Conservation (phyloP, 768 basidiomycete genomes). For the Tubosaeta brunneosetosa region DNA sequence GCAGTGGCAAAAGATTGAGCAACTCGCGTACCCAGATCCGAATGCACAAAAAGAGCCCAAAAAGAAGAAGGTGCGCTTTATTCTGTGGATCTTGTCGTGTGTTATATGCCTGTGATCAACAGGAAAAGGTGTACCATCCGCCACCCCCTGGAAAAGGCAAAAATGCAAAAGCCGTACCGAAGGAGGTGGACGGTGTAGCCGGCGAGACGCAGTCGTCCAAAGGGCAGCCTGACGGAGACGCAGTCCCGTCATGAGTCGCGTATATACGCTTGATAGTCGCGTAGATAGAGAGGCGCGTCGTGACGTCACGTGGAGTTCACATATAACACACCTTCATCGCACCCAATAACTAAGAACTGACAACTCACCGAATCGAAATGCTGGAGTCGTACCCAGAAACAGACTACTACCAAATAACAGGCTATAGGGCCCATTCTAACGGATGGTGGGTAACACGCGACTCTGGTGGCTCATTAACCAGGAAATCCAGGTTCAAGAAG, state of each 20-base stretch:
- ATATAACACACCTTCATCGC: background rate
- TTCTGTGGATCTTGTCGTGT: background rate
- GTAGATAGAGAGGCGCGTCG: background rate
- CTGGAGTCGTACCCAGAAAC: constrained; percentile 1
- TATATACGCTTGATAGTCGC: background rate
- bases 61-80: constrained; percentile 48
- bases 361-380: constrained; percentile 4
- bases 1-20: constrained; percentile 76
- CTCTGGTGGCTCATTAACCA: background rate
- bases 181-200: constrained; percentile 6
- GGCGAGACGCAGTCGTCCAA: background rate
- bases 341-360: background rate
- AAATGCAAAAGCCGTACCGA: constrained; percentile 29
- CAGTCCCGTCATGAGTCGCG: background rate
- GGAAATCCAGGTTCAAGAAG: constrained; percentile 21
- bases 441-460: constrained; percentile 13
- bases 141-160: constrained; percentile 79
- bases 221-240: constrained; percentile 6
- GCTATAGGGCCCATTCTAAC: constrained; percentile 27
- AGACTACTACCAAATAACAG: constrained; percentile 28
- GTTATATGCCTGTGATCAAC: background rate
- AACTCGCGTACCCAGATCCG: constrained; percentile 79
- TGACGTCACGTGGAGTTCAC: background rate
- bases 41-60: constrained; percentile 58
- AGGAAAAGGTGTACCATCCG: constrained; percentile 82